These are phyloP conservation scores for Rhododendron griersonianum DNA, from an alignment of 148 eudicot genomes.

Conservation along the genomic window DNA sequence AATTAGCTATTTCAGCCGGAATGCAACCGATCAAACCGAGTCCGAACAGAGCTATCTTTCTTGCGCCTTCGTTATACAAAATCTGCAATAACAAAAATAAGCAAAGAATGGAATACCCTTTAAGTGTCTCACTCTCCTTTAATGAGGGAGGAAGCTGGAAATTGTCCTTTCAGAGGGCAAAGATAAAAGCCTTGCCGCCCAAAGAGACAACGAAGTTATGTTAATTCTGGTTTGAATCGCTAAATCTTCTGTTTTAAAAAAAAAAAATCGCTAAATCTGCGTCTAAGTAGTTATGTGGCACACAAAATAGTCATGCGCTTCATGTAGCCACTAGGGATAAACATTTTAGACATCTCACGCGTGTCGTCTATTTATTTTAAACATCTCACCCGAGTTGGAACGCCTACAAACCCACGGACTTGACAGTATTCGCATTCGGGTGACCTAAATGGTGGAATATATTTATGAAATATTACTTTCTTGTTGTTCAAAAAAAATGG, in stretches of 20 bases:
- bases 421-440: too few relatives aligned
- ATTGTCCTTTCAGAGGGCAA: neutral
- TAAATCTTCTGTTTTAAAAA: too few relatives aligned
- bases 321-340: neutral
- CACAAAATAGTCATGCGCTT: neutral
- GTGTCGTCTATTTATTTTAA: too few relatives aligned
- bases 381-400: too few relatives aligned
- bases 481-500: too few relatives aligned
- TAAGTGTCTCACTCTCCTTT: neutral
- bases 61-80: slow-evolving; percentile 38
- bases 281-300: neutral
- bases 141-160: neutral
- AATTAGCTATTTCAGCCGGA: slow-evolving; percentile 16
- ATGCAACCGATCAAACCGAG: slow-evolving; percentile 47
- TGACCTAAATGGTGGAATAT: too few relatives aligned
- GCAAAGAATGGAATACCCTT: neutral
- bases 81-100: slow-evolving; percentile 8
- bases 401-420: too few relatives aligned
- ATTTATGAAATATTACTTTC: too few relatives aligned
- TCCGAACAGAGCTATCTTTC: slow-evolving; percentile 42
- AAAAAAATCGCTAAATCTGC: too few relatives aligned
- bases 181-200: neutral
- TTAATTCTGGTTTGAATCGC: too few relatives aligned
- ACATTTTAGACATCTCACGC: too few relatives aligned
- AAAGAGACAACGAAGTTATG: neutral